Evolutionary conservation across 192 early-diverging fungal species (phyloP).

Genomic region (Mortierella antarctica): DNA sequence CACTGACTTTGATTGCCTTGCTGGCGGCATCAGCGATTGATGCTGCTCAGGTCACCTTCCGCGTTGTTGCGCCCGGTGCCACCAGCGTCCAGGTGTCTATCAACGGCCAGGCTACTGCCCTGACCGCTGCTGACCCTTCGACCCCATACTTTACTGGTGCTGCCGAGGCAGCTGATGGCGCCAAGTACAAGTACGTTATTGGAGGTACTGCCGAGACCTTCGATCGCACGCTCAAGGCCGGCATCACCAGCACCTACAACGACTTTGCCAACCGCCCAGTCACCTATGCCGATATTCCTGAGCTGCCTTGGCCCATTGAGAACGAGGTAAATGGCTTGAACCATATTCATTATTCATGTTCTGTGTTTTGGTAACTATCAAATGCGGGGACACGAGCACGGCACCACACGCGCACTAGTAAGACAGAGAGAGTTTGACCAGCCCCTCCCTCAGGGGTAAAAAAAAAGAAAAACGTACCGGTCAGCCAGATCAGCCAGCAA

Average conservation of each 20-base stretch:
- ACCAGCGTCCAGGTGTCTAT: conserved; percentile 53
- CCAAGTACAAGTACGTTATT: conserved; percentile 57
- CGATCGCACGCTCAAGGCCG: conserved; percentile 42
- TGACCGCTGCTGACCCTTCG: conserved; percentile 51
- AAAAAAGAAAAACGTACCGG: too few relatives aligned
- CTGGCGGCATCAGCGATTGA: conserved; percentile 20
- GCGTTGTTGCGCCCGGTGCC: conserved; percentile 57
- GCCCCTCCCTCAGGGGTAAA: too few relatives aligned
- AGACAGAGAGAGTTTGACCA: too few relatives aligned
- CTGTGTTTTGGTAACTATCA: too few relatives aligned
- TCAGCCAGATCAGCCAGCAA: too few relatives aligned
- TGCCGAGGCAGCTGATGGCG: conserved; percentile 41
- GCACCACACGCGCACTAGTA: too few relatives aligned
- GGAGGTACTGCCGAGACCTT: conserved; percentile 53
- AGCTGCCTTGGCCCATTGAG: conserved; percentile 23
- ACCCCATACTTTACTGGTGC: conserved; percentile 54
- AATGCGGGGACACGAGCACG: too few relatives aligned
- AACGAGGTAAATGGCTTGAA: too few relatives aligned
- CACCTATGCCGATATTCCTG: conserved; percentile 59
- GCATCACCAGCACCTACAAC: conserved; percentile 39
- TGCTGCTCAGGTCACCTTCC: conserved; percentile 56
- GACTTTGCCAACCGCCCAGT: conserved; percentile 57
- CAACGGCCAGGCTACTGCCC: conserved; percentile 32
- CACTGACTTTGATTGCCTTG: background rate
- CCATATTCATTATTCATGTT: too few relatives aligned